Evolutionary conservation across 352 stramenopile species (phyloP).

Genomic region (Thalassiosira mediterranea): DNA sequence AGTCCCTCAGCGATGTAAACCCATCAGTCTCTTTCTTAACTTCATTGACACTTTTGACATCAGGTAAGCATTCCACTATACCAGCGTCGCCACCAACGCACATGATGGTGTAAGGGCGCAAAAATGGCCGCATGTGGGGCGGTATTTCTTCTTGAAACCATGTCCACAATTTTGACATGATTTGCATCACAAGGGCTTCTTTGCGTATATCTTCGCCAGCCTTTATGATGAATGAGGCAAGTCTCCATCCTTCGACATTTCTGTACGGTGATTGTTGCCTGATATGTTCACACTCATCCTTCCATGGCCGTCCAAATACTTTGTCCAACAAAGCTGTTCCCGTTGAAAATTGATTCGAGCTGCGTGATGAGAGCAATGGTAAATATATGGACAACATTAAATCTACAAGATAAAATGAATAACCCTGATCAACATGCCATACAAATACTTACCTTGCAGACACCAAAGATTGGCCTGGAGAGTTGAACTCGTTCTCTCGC

Average conservation of each 20-base stretch:
- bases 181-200: conserved; percentile 86
- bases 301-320: conserved; percentile 78
- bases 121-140: conserved; percentile 55
- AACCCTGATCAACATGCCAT: too few relatives aligned
- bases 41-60: conserved; percentile 87
- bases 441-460: conserved; percentile 12
- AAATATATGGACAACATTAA: too few relatives aligned
- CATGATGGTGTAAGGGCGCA: conserved; percentile 98
- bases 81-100: conserved; percentile 93
- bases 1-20: conserved; percentile 73
- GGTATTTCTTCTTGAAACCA: conserved; percentile 82
- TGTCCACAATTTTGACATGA: conserved; percentile 76
- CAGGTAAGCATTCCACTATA: conserved; percentile 94
- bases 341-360: conserved; percentile 38
- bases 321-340: conserved; percentile 65
- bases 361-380: conserved; percentile 14
- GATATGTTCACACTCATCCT: conserved; percentile 69
- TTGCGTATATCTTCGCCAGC: conserved; percentile 85
- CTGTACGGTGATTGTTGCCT: conserved; percentile 75
- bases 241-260: conserved; percentile 76
- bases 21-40: conserved; percentile 80
- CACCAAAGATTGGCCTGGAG: conserved; percentile 21
- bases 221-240: conserved; percentile 86
- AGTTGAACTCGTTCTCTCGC: conserved; percentile 41
- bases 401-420: too few relatives aligned